Percentiles rank a stretch among this genome's conserved stretches.
Conservation (phyloP, 225 moss, liverwort and hornwort genomes). For the Climacium dendroides region DNA sequence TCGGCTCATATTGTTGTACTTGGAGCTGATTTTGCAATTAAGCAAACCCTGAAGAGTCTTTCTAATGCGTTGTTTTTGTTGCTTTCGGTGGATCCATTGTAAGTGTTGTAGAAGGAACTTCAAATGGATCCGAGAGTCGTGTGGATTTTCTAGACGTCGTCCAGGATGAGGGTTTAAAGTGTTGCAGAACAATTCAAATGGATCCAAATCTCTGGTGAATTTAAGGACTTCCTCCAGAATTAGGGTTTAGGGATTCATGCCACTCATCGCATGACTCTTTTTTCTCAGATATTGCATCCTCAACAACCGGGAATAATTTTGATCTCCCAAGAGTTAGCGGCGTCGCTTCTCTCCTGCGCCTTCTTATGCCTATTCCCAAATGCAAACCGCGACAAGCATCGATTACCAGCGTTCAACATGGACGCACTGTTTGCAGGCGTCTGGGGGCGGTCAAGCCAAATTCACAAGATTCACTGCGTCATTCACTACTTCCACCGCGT, state of each 20-base stretch:
- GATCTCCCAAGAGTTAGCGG: constrained; percentile 20
- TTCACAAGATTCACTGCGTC: constrained; percentile 27
- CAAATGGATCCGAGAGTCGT: not conserved
- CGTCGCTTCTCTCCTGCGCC: constrained; percentile 13
- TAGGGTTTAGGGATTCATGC: not conserved
- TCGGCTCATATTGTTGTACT: not conserved
- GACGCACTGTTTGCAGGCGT: constrained; percentile 3
- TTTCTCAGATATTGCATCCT: constrained; percentile 17
- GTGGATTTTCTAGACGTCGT: not conserved
- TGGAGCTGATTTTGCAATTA: not conserved
- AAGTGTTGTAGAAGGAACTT: not conserved
- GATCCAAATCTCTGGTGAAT: not conserved
- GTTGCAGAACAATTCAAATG: not conserved
- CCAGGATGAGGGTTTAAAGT: not conserved
- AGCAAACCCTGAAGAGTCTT: not conserved
- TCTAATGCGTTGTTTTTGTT: not conserved
- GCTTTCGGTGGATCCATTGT: not conserved
- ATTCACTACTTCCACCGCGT: constrained; percentile 25
- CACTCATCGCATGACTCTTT: not conserved
- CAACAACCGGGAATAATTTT: constrained; percentile 10
- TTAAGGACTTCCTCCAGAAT: not conserved
- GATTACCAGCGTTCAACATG: constrained; percentile 18
- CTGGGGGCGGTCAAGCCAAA: constrained; percentile 14
- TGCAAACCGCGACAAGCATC: not conserved
- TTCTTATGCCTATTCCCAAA: constrained; percentile 22